These are phyloP conservation scores for Ambrosia trifida DNA, from an alignment of 129 eudicot genomes.

Conservation along the genomic window DNA sequence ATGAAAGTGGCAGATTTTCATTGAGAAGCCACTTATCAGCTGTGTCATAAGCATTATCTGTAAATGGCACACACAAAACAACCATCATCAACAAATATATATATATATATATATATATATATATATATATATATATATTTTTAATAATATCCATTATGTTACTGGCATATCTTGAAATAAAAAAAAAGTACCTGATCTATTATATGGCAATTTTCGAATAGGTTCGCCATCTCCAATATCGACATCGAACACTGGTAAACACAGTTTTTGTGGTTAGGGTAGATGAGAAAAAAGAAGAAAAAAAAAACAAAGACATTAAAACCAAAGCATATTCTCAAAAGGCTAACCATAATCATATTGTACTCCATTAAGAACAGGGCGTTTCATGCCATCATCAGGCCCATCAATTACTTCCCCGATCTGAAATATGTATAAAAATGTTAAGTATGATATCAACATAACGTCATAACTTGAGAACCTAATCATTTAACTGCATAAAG, in stretches of 20 bases:
- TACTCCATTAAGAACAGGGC: conserved; percentile 74
- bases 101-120: too few species aligned
- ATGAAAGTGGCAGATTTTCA: conserved; percentile 81
- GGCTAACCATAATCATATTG: conserved; percentile 88
- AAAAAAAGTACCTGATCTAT: conserved; percentile 72
- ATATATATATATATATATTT: too few species aligned
- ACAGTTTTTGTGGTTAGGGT: conserved; percentile 18
- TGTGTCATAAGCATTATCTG: conserved; percentile 79
- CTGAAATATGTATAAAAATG: conserved; percentile 36
- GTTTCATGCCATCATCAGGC: conserved; percentile 75
- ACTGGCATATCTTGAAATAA: conserved; percentile 12
- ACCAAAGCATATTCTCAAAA: conserved; percentile 23
- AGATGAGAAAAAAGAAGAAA: not conserved
- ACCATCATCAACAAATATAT: conserved; percentile 5
- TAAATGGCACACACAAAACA: not conserved
- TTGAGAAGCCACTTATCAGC: conserved; percentile 97
- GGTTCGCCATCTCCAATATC: conserved; percentile 99
- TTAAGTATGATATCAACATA: conserved; percentile 16
- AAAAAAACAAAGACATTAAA: conserved; percentile 13
- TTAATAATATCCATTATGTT: conserved; percentile 5
- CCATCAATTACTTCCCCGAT: conserved; percentile 99
- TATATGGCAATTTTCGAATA: conserved; percentile 90
- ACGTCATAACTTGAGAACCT: conserved; percentile 5
- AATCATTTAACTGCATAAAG: conserved; percentile 17
- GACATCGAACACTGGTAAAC: conserved; percentile 79